Evolutionary conservation across 2,329 filamentous ascomycete species (phyloP), one percentile per base, ranked within the genome.

Genomic region (Coccinonectria pachysandricola): DNA sequence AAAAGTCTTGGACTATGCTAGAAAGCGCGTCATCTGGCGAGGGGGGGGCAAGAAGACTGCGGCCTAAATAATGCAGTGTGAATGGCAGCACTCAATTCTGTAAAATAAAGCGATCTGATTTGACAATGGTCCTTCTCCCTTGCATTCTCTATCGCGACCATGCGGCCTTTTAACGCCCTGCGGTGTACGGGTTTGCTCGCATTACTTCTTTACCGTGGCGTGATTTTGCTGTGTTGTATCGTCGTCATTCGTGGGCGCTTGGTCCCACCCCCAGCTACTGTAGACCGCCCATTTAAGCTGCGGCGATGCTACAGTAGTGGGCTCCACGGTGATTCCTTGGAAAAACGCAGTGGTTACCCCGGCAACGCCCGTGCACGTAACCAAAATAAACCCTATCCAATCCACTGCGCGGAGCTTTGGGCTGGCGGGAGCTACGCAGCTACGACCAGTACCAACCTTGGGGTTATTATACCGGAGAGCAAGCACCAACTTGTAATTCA

Each of bases 81-180:
- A 33, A 34, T 13, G 31, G 32, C 28, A 35, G 34, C 34, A 43
- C 43, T 40, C 43, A 46, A 43, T 43, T 46, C 40, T 46, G 43
- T 26, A 45, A 39, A 45, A 43, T 32, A 35, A 42, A 46, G 43
- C 43, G 43, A 42, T 33, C 46, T 45, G 43, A 42, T 45, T 46
- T 46, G 35, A 31, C 31, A 34, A 20, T 24, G 32, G 29, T 34
- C 28, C 16, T 15, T 26, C 16, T n/a, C 28, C 12, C 17, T 11
- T 15, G 22, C 14, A 7, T 6, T 12, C 10, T 5, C 17, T 14
- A 11, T 20, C 5, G 5, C 9, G 15, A 7, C n/a, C 11, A 26
- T 26, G 9, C 7, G 24, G 11, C 6, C 15, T 11, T 21, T 19
- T 13, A 14, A 21, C 23, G 8, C 15, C 13, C 18, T 8, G n/a